Evolutionary conservation across 768 basidiomycete species (phyloP), one percentile per base, ranked within the genome.

Genomic region (Coprinellus micaceus): DNA sequence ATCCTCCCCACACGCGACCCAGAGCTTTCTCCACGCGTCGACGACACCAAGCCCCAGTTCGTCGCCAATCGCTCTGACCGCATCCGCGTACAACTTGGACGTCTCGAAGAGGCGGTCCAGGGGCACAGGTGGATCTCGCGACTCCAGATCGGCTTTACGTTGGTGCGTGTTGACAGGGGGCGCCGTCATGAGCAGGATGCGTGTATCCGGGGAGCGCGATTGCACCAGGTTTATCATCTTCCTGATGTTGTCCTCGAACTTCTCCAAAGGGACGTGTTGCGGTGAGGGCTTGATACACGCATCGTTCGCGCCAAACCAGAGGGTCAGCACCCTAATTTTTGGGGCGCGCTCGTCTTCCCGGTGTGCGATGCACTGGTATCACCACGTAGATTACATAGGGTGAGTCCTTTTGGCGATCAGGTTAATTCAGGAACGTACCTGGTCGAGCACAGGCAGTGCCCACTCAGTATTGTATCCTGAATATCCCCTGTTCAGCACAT

Each of bases 301-400:
- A 67, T 98, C 94, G 71, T 98, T 98, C 15, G 86, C 86, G 47
- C 94, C 94, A 58, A 91, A 90, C 92, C 92, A 97, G 64, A 96
- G 84, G 5, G 83, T 83, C 57, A 95, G 75, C n/a, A 95, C 69
- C 40, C 82, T 82, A 33, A 94, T 77, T 44, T 77, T 82, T 7
- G 88, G 85, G 73, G 51, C 67, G 63, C 53, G 73, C 77, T 79
- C 77, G 5, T 75, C 63, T 76, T 57, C 77, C 82, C 13, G 85
- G 82, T 52, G 93, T 74, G 59, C 82, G 76, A 87, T 91, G 61
- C 19, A 40, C 25, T 26, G 30, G 46, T 15, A 15, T 17, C 4
- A 44, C 41, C 21, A 24, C 43, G 43, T 54, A 44, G 13, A 19
- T 44, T 37, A 37, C n/a, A 19, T 22, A 44, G 7, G 13, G 10